Evolutionary conservation across 257 asterid species (phyloP).

Genomic region (Nyctanthes arbortristis): DNA sequence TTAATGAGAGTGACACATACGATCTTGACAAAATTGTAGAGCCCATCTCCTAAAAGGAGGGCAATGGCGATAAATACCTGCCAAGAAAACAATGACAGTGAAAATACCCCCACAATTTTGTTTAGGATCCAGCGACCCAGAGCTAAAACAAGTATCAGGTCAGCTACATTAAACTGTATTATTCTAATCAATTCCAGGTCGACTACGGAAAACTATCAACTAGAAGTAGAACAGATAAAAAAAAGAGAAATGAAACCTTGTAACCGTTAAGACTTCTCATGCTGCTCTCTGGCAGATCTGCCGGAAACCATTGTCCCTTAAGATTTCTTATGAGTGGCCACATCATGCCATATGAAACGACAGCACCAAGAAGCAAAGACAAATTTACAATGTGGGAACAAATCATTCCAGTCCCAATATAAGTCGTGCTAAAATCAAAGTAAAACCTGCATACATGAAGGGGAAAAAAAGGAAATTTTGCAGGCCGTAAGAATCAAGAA

Average conservation of each 20-base stretch:
- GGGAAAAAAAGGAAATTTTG: background rate
- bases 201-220: too few relatives aligned
- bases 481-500: background rate
- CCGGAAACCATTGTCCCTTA: too few relatives aligned
- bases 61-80: slow-evolving; percentile 83
- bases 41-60: slow-evolving; percentile 66
- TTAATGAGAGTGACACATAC: slow-evolving; percentile 47
- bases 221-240: background rate
- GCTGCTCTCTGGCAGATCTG: too few relatives aligned
- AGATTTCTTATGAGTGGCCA: slow-evolving; percentile 70
- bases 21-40: slow-evolving; percentile 63
- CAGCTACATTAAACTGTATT: too few relatives aligned
- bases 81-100: background rate
- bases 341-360: slow-evolving; percentile 79
- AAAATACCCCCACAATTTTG: background rate
- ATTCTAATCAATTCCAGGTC: too few relatives aligned
- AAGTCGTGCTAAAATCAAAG: too few relatives aligned
- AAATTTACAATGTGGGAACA: background rate
- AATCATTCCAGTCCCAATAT: too few relatives aligned
- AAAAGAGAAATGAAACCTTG: slow-evolving; percentile 40
- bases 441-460: too few relatives aligned
- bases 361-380: slow-evolving; percentile 66
- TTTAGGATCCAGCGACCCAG: background rate
- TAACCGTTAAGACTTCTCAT: too few relatives aligned
- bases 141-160: background rate